phyloP scores from a whole-genome alignment of 805 yeast species.

The Hyphopichia homilentoma region DNA sequence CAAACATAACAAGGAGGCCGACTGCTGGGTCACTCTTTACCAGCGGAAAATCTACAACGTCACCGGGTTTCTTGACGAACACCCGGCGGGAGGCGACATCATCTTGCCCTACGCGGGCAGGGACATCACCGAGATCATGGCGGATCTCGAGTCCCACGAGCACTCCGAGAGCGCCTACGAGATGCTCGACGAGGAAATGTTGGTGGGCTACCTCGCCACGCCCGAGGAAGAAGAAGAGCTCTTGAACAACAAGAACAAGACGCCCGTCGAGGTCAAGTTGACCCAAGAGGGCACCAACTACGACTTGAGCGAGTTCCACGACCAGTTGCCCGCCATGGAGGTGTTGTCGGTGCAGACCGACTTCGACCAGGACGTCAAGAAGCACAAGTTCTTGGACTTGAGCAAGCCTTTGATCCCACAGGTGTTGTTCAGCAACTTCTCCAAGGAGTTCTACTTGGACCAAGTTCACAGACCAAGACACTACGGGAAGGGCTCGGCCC shows the following conservation, averaged over 20 bases:
- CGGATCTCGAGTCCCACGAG: constrained; percentile 66
- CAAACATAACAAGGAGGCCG: constrained; percentile 47
- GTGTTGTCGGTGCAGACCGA: constrained; percentile 78
- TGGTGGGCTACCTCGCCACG: constrained; percentile 83
- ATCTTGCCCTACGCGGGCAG: constrained; percentile 56
- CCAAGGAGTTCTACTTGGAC: constrained; percentile 87
- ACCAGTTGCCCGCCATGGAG: constrained; percentile 69
- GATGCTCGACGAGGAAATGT: constrained; percentile 73
- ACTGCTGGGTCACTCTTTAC: constrained; percentile 80
- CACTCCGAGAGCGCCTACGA: constrained; percentile 87
- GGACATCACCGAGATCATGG: constrained; percentile 69
- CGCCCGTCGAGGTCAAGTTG: constrained; percentile 56
- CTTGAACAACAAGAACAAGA: constrained; percentile 54
- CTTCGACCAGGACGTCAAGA: constrained; percentile 60
- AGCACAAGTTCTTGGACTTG: constrained; percentile 84
- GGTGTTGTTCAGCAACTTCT: constrained; percentile 68
- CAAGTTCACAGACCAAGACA: constrained; percentile 98
- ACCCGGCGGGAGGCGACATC: constrained; percentile 65
- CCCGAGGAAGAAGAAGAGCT: constrained; percentile 71
- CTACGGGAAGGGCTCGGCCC: constrained; percentile 96
- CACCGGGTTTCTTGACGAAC: constrained; percentile 66
- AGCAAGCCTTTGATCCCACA: constrained; percentile 78
- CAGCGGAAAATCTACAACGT: constrained; percentile 83
- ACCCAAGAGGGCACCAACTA: constrained; percentile 12
- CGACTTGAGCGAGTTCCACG: constrained; percentile 44